Conservation (phyloP, 2,329 filamentous ascomycete genomes). For the Paraphoma sp. region DNA sequence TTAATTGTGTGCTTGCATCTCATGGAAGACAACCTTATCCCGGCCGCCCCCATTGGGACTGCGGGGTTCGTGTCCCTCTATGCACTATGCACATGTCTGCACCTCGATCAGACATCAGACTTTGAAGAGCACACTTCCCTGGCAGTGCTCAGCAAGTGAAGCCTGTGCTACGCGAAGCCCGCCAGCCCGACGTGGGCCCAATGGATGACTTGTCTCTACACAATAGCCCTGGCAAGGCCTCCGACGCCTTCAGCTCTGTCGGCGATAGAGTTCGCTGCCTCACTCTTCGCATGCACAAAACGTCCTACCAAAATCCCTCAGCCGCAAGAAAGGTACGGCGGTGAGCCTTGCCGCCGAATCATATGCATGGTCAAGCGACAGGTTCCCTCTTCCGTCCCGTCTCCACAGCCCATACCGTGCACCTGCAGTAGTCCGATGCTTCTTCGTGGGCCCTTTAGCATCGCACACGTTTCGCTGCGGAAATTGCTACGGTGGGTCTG, state of each 20-base stretch:
- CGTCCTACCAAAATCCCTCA: neutral
- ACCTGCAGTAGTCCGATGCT: conserved; percentile 33
- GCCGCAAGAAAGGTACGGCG: conserved; percentile 14
- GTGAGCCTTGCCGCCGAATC: conserved; percentile 26
- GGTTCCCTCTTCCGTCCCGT: conserved; percentile 16
- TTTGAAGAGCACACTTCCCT: no score
- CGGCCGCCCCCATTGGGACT: conserved; percentile 1
- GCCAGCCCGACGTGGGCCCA: neutral
- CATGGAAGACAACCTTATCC: neutral
- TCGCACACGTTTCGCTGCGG: conserved; percentile 18
- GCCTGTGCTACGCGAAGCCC: neutral
- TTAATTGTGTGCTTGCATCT: conserved; percentile 1
- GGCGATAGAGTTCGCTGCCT: neutral
- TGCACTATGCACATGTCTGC: conserved; percentile 14
- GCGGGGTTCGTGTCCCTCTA: conserved; percentile 14
- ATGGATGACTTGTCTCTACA: neutral
- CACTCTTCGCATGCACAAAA: neutral
- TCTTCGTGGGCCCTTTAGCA: conserved; percentile 12
- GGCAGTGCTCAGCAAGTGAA: neutral
- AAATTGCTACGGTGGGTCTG: conserved; percentile 3
- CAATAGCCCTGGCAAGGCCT: no score
- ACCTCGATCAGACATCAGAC: neutral
- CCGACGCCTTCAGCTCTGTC: neutral
- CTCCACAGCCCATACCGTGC: conserved; percentile 27
- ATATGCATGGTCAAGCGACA: conserved; percentile 20